Conservation (phyloP, 2,329 filamentous ascomycete genomes). For the Stagonosporopsis chrysanthemi region DNA sequence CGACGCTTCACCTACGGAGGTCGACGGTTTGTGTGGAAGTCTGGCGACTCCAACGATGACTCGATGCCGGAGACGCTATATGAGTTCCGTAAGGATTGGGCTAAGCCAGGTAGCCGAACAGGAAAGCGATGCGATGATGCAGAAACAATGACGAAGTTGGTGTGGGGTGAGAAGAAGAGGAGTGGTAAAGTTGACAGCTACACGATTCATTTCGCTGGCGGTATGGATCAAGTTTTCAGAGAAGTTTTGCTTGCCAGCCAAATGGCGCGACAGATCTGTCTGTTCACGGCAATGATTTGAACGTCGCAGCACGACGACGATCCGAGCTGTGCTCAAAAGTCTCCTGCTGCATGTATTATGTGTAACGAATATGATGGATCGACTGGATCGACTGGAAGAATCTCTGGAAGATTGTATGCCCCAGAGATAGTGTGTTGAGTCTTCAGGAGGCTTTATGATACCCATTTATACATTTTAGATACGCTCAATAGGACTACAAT, state of each 20-base stretch:
- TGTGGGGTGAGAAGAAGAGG: constrained; percentile 49
- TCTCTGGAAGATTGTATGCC: not conserved
- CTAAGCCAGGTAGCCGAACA: constrained; percentile 46
- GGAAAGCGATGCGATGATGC: constrained; percentile 48
- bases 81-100: constrained; percentile 45
- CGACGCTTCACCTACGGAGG: constrained; percentile 49
- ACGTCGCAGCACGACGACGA: not conserved
- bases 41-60: constrained; percentile 57
- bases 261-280: constrained; percentile 47
- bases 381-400: not conserved
- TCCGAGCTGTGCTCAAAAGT: constrained; percentile 5
- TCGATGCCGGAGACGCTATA: constrained; percentile 50
- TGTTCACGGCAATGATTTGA: constrained; percentile 49
- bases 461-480: constrained; percentile 2
- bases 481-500: not conserved
- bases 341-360: not conserved
- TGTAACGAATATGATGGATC: constrained; percentile 2
- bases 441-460: constrained; percentile 1
- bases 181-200: constrained; percentile 50
- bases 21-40: constrained; percentile 53
- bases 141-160: constrained; percentile 35
- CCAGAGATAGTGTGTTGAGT: not conserved
- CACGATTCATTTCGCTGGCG: constrained; percentile 48
- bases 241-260: constrained; percentile 49
- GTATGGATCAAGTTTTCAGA: constrained; percentile 48